Evolutionary conservation across 257 asterid genomes (phyloP), one percentile per base, ranked within the genome.

Genomic region (Orobanche coerulescens): DNA sequence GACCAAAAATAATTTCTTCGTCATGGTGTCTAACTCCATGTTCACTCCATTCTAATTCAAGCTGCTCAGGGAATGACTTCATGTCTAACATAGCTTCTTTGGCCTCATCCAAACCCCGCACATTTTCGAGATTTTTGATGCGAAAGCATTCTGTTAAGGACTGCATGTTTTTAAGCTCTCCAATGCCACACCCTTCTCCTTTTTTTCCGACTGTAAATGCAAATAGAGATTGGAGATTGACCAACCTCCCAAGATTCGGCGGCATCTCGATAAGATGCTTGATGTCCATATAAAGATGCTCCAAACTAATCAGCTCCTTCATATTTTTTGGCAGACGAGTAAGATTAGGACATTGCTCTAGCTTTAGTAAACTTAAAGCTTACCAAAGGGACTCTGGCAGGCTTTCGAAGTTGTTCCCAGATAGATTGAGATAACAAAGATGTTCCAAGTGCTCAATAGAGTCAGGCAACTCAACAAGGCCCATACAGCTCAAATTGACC

Each of bases 381-480:
- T 47, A 76, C 66, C 4, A n/a, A n/a, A n/a, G n/a, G n/a, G 80
- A 58, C 50, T 58, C 70, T 0, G 74, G 83, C 7, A 79, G 70
- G 39, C 31, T 42, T 12, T 1, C 48, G 52, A 79, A 72, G 46
- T 47, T 62, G 65, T 72, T 82, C 39, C 40, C 67, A 2, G 78
- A 77, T 9, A 76, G 75, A 71, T 73, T 68, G 69, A 82, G 83
- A 55, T 61, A 76, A 11, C 77, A 77, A n/a, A 82, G 82, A 71
- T 70, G 79, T 46, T 76, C 68, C 70, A 75, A 59, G 59, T 31
- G n/a, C 1, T 12, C 67, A 65, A 77, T 48, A 0, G 73, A 56
- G 15, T 57, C 55, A 11, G 78, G 80, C 9, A 82, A 34, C 25
- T 67, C 77, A 24, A 8, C 31, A 56, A 82, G 74, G 48, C 73